phyloP scores from a whole-genome alignment of 2,329 filamentous ascomycete species.

The Exophiala mesophila region DNA sequence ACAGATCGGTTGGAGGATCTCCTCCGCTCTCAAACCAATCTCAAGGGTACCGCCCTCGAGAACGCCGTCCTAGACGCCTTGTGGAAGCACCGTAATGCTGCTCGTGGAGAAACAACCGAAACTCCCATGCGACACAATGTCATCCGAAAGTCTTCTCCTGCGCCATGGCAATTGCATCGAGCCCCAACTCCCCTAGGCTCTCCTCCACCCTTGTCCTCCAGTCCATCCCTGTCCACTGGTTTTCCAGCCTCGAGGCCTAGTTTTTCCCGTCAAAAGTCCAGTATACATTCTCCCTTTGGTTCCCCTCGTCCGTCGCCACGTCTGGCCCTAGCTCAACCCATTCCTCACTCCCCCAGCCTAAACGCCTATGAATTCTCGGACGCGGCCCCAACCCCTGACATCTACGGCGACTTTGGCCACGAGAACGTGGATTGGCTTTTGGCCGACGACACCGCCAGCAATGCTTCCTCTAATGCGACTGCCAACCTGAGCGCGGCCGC shows the following conservation, averaged over 20 bases:
- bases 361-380: conserved; percentile 96
- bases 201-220: conserved; percentile 74
- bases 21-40: conserved; percentile 68
- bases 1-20: conserved; percentile 86
- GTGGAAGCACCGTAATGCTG: conserved; percentile 62
- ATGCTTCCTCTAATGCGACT: conserved; percentile 67
- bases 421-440: conserved; percentile 98
- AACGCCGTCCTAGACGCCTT: conserved; percentile 86
- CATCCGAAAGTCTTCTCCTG: conserved; percentile 83
- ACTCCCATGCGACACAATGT: conserved; percentile 83
- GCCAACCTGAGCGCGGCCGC: conserved; percentile 70
- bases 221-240: conserved; percentile 71
- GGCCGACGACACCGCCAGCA: conserved; percentile 76
- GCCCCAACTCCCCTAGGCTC: conserved; percentile 73
- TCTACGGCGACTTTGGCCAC: conserved; percentile 83
- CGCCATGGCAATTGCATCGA: conserved; percentile 78
- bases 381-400: conserved; percentile 71
- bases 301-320: conserved; percentile 90
- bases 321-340: conserved; percentile 84
- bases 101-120: conserved; percentile 55
- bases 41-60: conserved; percentile 74
- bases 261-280: conserved; percentile 54
- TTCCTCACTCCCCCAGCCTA: conserved; percentile 87
- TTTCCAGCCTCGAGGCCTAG: conserved; percentile 67
- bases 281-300: conserved; percentile 69